Conservation (phyloP, 345 rosid species). For the Lepidium africanum region DNA sequence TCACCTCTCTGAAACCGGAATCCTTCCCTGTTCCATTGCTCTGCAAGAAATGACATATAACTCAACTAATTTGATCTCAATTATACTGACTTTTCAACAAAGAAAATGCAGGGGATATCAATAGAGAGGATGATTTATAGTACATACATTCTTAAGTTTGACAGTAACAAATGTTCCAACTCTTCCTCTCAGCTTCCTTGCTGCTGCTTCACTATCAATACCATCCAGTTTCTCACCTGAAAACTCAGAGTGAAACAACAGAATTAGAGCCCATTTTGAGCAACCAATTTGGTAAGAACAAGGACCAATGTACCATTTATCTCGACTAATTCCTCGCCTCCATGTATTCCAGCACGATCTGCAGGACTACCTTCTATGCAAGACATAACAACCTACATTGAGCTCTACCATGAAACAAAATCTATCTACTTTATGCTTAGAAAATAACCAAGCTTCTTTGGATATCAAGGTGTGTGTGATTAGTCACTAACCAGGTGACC, state of each 20-base stretch:
- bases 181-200: conserved; percentile 77
- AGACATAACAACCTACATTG: conserved; percentile 70
- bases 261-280: background rate
- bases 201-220: conserved; percentile 68
- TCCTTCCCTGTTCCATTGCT: conserved; percentile 30
- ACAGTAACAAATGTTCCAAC: conserved; percentile 75
- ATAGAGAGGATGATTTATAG: background rate
- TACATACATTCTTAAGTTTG: conserved; percentile 56
- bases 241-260: background rate
- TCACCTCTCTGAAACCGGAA: conserved; percentile 58
- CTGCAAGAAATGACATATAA: conserved; percentile 30
- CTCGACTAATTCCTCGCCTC: conserved; percentile 81
- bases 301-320: conserved; percentile 55
- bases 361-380: conserved; percentile 83
- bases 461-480: background rate
- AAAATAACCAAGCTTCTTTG: background rate
- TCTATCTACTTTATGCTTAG: background rate
- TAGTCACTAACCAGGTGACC: conserved; percentile 72
- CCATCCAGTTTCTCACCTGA: conserved; percentile 73
- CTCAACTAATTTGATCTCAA: background rate
- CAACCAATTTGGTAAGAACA: background rate
- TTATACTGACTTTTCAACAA: background rate
- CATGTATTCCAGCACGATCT: conserved; percentile 80
- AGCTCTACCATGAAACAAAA: conserved; percentile 17
- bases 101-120: background rate